Evolutionary conservation across 495 filamentous ascomycete species (phyloP).

Genomic region (Penicillium ucsense): DNA sequence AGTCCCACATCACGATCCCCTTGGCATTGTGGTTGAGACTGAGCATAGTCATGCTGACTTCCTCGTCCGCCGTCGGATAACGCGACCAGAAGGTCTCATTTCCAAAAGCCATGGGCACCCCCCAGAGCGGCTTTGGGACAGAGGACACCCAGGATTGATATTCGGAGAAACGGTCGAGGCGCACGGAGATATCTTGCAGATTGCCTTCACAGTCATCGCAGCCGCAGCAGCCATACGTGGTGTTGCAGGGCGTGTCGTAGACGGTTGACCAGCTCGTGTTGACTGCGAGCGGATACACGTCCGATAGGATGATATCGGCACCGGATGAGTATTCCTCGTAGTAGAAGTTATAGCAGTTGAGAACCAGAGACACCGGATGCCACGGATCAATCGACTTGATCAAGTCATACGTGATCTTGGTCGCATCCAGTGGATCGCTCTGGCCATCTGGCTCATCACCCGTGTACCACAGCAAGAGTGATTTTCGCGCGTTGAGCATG

Average conservation of each 20-base stretch:
- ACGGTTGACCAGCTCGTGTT: conserved; percentile 36
- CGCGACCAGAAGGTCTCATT: conserved; percentile 52
- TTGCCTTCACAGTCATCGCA: conserved; percentile 56
- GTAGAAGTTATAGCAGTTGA: conserved; percentile 66
- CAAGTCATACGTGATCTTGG: conserved; percentile 27
- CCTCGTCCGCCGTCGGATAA: conserved; percentile 46
- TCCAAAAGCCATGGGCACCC: conserved; percentile 55
- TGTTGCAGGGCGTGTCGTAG: conserved; percentile 47
- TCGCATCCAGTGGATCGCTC: conserved; percentile 45
- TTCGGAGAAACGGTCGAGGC: conserved; percentile 40
- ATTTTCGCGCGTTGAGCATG: conserved; percentile 38
- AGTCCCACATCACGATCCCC: conserved; percentile 34
- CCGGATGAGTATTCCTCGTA: conserved; percentile 50
- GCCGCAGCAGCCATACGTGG: conserved; percentile 61
- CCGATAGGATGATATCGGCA: conserved; percentile 57
- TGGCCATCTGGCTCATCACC: conserved; percentile 63
- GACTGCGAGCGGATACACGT: conserved; percentile 56
- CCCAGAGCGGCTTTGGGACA: conserved; percentile 44
- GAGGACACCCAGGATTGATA: conserved; percentile 21
- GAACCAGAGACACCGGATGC: conserved; percentile 54
- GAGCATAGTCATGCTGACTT: conserved; percentile 49
- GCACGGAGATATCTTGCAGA: conserved; percentile 44
- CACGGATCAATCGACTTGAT: conserved; percentile 55
- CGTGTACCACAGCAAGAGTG: conserved; percentile 57
- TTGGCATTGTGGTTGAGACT: conserved; percentile 55